Base-by-base conservation (phyloP, 805 yeast genomes). In the Wickerhamiella slavikovae region DNA sequence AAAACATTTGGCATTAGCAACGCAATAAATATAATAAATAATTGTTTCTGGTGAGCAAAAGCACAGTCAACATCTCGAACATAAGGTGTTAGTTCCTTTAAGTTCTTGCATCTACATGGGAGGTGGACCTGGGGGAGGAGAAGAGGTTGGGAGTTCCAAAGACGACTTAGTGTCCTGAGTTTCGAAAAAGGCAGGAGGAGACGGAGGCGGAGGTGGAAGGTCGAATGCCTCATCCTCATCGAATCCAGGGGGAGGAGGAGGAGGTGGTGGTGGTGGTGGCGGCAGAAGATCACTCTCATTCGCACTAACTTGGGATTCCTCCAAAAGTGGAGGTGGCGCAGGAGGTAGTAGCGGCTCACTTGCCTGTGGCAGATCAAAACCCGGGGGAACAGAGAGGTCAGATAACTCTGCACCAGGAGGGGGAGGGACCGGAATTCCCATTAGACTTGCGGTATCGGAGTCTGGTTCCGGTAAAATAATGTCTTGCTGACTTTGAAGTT, bases 231-330 rank as follows among this genome's bases (percentile, higher is more conserved):
- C n/a, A n/a, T n/a, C n/a, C n/a, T n/a, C n/a, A n/a, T n/a, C n/a
- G n/a, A n/a, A n/a, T n/a, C n/a, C n/a, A n/a, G 30, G 37, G 5
- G 40, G 35, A 26, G 43, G 35, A 12, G 42, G 34, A 4, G 39
- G 31, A 13, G 15, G 17, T 28, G 29, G 29, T 16, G 43, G 40
- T 17, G 40, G 37, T 22, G 39, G 36, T n/a, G 42, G 38, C 10
- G 42, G 47, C 22, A 22, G n/a, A 6, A 13, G 7, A 8, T 8
- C 14, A 19, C n/a, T 19, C 19, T 4, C 19, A 22, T 6, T 29
- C 34, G 41, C 37, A 9, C 41, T 32, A 22, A 37, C 35, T 15
- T 30, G 28, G 4, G 35, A 31, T 3, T 30, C 30, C 16, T 9
- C 18, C 8, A 19, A 34, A 11, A 31, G 32, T 14, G 40, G 29